These are phyloP conservation scores for Gyromitra esculenta DNA, from an alignment of 2,329 filamentous ascomycete species.

Conservation along the genomic window DNA sequence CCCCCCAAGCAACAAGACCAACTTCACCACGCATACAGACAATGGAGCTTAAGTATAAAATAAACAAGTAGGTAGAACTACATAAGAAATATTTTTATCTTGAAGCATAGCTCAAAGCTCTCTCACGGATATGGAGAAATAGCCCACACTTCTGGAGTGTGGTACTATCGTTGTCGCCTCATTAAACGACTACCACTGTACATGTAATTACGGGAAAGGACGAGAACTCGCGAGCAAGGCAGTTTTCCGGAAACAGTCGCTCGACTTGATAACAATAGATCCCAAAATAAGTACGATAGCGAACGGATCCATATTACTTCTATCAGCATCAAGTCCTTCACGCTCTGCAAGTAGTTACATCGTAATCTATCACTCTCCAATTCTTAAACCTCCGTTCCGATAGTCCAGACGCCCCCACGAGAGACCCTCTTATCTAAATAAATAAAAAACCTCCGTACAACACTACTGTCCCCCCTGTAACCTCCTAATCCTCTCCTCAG, in stretches of 20 bases:
- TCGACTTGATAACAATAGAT: too few species aligned
- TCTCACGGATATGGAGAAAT: too few species aligned
- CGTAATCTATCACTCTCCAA: neutral
- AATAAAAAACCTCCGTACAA: neutral
- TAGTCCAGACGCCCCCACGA: neutral
- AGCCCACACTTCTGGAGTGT: too few species aligned
- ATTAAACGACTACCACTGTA: too few species aligned
- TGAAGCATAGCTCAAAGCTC: too few species aligned
- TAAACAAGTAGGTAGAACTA: too few species aligned
- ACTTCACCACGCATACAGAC: too few species aligned
- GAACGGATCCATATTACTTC: neutral
- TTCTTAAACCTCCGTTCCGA: neutral
- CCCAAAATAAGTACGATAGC: neutral
- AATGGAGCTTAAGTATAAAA: too few species aligned
- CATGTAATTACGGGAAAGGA: neutral
- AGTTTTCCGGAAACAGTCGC: neutral
- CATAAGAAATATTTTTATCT: too few species aligned
- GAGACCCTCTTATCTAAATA: neutral
- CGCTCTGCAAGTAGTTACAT: neutral
- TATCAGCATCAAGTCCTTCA: neutral
- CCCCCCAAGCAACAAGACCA: too few species aligned
- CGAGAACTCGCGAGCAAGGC: neutral
- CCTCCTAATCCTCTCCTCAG: slow-evolving; percentile 82
- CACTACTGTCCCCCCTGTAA: slow-evolving; percentile 64
- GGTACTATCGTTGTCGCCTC: too few species aligned